These are phyloP conservation scores for Neoboletus brunneissimus DNA, from an alignment of 768 basidiomycete genomes.

Conservation along the genomic window DNA sequence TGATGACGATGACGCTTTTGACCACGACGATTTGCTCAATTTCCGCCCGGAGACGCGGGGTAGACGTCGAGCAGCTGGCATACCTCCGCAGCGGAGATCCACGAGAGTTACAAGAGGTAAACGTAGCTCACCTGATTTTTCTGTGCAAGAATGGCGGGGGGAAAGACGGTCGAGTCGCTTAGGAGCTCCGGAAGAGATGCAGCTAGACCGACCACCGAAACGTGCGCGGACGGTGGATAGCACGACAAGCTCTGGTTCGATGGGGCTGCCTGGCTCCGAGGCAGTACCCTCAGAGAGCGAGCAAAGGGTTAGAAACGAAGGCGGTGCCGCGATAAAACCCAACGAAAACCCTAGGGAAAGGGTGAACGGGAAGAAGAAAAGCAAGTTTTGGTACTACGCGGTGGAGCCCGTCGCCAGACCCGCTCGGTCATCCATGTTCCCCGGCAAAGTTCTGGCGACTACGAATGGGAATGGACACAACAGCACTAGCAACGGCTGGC, in stretches of 20 bases:
- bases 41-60: slow-evolving; percentile 42
- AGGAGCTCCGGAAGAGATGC: slow-evolving; percentile 52
- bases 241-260: slow-evolving; percentile 49
- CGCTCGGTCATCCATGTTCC: slow-evolving; percentile 10
- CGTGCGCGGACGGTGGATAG: slow-evolving; percentile 80
- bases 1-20: slow-evolving; percentile 56
- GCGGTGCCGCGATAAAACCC: slow-evolving; percentile 67
- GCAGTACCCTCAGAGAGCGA: slow-evolving; percentile 30
- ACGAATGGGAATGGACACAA: slow-evolving; percentile 24
- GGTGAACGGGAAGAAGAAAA: slow-evolving; percentile 77
- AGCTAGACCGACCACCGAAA: slow-evolving; percentile 55
- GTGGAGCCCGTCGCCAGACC: slow-evolving; percentile 62
- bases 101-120: slow-evolving; percentile 51
- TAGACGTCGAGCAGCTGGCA: slow-evolving; percentile 38
- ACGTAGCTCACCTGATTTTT: slow-evolving; percentile 48
- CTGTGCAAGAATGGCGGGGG: slow-evolving; percentile 63
- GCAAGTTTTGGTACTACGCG: slow-evolving; percentile 87
- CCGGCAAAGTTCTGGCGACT: slow-evolving; percentile 11
- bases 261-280: slow-evolving; percentile 29
- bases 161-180: slow-evolving; percentile 71
- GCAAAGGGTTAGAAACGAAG: slow-evolving; percentile 49
- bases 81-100: slow-evolving; percentile 48
- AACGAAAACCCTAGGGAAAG: slow-evolving; percentile 74
- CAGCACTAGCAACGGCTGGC: slow-evolving; percentile 8
- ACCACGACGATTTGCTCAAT: slow-evolving; percentile 40